Percentiles rank a stretch among this genome's conserved stretches.
These are phyloP conservation scores for Pseudozyma pruni DNA, from an alignment of 1,284 basidiomycete species.

Conservation along the genomic window DNA sequence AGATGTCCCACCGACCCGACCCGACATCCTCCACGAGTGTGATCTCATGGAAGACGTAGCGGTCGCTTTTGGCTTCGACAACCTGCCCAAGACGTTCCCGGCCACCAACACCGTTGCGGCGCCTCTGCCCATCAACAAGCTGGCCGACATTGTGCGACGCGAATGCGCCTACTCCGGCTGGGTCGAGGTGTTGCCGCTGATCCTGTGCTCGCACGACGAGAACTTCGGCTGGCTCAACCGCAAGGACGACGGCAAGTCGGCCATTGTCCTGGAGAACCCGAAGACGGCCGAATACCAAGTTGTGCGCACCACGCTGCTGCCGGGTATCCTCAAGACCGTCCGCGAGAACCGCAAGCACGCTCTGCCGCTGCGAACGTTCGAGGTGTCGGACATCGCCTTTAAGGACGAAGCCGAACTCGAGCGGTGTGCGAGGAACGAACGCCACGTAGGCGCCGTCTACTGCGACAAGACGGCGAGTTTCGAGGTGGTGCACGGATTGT, in stretches of 20 bases:
- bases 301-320: conserved; percentile 91
- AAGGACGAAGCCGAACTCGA: conserved; percentile 79
- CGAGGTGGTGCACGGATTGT: conserved; percentile 92
- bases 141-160: conserved; percentile 85
- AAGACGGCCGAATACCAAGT: conserved; percentile 98
- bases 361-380: conserved; percentile 91
- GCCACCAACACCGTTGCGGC: conserved; percentile 94
- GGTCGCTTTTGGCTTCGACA: conserved; percentile 98
- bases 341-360: conserved; percentile 95
- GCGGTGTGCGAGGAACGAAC: conserved; percentile 85
- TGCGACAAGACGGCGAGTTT: conserved; percentile 96
- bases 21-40: conserved; percentile 97
- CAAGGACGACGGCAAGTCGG: conserved; percentile 80
- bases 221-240: conserved; percentile 94
- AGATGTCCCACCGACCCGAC: conserved; percentile 86
- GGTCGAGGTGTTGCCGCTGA: conserved; percentile 93
- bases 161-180: conserved; percentile 96
- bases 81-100: conserved; percentile 90
- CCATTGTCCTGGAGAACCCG: conserved; percentile 92
- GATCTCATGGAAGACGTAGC: conserved; percentile 99
- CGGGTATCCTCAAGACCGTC: conserved; percentile 94
- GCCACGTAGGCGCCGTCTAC: conserved; percentile 89
- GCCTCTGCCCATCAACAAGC: conserved; percentile 87
- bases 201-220: conserved; percentile 98
- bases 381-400: conserved; percentile 90